A percentile compares a stretch with the other conserved stretches of the same genome.
These are phyloP conservation scores for Paspalum notatum DNA, from an alignment of 176 grass and related monocot species.

Conservation along the genomic window DNA sequence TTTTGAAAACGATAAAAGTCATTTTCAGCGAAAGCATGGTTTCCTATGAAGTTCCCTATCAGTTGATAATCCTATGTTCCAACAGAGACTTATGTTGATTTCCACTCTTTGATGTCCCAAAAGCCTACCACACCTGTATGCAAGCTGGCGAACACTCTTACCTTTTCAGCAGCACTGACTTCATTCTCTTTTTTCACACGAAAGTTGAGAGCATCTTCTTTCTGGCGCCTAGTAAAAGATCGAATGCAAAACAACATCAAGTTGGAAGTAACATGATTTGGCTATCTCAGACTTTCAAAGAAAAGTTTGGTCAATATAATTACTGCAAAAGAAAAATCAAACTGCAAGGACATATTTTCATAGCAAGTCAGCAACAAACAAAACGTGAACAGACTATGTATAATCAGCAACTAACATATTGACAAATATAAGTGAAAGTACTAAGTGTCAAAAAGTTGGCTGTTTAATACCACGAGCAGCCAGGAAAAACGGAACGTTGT, in stretches of 20 bases:
- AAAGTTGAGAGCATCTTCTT: constrained; percentile 97
- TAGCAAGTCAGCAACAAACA: not conserved
- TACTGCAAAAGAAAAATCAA: constrained; percentile 32
- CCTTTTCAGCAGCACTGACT: constrained; percentile 82
- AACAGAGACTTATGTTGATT: constrained; percentile 3
- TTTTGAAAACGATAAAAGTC: constrained; percentile 1
- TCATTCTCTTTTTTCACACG: constrained; percentile 90
- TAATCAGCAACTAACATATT: not conserved
- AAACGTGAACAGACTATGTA: constrained; percentile 14
- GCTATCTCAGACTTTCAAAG: constrained; percentile 6
- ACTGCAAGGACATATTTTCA: not conserved
- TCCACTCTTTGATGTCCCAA: not conserved
- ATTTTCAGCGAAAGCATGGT: not conserved
- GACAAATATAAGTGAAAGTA: not conserved
- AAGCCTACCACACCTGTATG: constrained; percentile 5
- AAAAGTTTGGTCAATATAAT: constrained; percentile 24
- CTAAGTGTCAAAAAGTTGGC: not conserved
- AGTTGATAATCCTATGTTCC: not conserved
- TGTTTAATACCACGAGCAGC: not conserved
- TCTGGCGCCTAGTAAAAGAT: constrained; percentile 68
- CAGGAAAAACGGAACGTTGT: not conserved
- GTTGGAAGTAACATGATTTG: not conserved
- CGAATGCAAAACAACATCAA: constrained; percentile 18
- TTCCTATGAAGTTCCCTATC: constrained; percentile 4
- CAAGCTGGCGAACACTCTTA: constrained; percentile 36